These are phyloP conservation scores for Monilinia polystroma DNA, from an alignment of 2,329 filamentous ascomycete genomes.

Conservation along the genomic window DNA sequence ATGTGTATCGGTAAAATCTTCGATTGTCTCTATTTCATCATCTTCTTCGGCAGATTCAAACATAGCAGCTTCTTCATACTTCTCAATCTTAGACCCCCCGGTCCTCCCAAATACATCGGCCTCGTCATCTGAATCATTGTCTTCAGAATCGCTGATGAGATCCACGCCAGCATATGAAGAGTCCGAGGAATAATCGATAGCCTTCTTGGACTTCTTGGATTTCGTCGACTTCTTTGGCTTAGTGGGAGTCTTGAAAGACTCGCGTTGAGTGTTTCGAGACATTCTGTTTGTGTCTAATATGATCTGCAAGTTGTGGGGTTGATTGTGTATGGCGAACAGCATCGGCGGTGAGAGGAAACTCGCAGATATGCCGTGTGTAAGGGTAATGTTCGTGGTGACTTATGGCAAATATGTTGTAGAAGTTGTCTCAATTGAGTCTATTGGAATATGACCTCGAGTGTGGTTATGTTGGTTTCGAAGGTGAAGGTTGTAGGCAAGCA, in stretches of 20 bases:
- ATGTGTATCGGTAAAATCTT: slow-evolving; percentile 6
- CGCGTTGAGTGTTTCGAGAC: slow-evolving; percentile 52
- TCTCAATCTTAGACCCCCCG: slow-evolving; percentile 57
- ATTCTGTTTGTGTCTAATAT: slow-evolving; percentile 30
- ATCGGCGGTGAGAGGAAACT: slow-evolving; percentile 31
- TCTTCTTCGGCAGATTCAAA: slow-evolving; percentile 49
- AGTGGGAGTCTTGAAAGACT: slow-evolving; percentile 44
- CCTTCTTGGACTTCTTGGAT: slow-evolving; percentile 26
- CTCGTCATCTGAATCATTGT: slow-evolving; percentile 59
- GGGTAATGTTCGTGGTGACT: neutral
- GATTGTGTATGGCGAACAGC: slow-evolving; percentile 17
- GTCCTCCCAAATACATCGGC: slow-evolving; percentile 68
- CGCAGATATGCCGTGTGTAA: slow-evolving; percentile 2
- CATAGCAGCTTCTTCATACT: slow-evolving; percentile 52
- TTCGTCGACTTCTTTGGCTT: slow-evolving; percentile 18
- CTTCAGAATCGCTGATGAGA: slow-evolving; percentile 73
- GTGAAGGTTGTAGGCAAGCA: neutral
- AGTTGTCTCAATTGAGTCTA: neutral
- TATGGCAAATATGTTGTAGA: neutral
- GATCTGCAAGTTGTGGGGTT: slow-evolving; percentile 15
- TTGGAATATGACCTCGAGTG: neutral
- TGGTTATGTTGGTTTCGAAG: neutral
- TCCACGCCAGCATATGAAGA: slow-evolving; percentile 74
- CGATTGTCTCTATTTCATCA: slow-evolving; percentile 14
- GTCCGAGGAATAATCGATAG: slow-evolving; percentile 58